Conservation (phyloP, 345 rosid species). For the Citrus inodora region DNA sequence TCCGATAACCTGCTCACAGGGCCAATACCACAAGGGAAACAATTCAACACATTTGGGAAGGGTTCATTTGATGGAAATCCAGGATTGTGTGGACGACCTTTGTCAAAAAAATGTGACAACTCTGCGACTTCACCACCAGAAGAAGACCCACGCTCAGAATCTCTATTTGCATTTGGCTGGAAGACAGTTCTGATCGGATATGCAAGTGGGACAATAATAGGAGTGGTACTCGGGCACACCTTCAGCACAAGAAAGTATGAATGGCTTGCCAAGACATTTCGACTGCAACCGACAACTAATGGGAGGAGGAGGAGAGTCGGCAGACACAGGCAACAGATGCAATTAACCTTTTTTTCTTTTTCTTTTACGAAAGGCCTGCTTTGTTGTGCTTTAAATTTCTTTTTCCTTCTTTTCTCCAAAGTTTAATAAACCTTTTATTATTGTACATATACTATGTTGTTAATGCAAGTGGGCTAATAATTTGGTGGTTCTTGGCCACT, state of each 20-base stretch:
- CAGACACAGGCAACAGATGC: background rate
- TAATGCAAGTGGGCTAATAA: background rate
- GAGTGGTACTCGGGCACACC: conserved; percentile 11
- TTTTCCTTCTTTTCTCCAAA: no score
- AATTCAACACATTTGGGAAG: background rate
- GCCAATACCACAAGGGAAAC: background rate
- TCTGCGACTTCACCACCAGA: background rate
- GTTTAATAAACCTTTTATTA: no score
- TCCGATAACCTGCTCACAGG: background rate
- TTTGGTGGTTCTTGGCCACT: background rate
- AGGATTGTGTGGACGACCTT: background rate
- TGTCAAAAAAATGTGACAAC: background rate
- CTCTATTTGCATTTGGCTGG: background rate
- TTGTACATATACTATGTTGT: background rate
- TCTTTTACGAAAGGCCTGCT: no score
- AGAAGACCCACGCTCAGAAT: background rate
- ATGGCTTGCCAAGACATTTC: conserved; percentile 8
- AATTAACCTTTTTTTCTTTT: background rate
- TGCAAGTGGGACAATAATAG: conserved; percentile 7
- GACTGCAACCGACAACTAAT: background rate
- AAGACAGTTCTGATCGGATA: conserved; percentile 3
- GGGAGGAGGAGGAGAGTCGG: background rate
- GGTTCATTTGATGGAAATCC: background rate
- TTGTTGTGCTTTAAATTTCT: no score
- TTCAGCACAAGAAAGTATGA: background rate